Evolutionary conservation across 192 early-diverging fungal species (phyloP).

Genomic region (Umbelopsis ramanniana): DNA sequence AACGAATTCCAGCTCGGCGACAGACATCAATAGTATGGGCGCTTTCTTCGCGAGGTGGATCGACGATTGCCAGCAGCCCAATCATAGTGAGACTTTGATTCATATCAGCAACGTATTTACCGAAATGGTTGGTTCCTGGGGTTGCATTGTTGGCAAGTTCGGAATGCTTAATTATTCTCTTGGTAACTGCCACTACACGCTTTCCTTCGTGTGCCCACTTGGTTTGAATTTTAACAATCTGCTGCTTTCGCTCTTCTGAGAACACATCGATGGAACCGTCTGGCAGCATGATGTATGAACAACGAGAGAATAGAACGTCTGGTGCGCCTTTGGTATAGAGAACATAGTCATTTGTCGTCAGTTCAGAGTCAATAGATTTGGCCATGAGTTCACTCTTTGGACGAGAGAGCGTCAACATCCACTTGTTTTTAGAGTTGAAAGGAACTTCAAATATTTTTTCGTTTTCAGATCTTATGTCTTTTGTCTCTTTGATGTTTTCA

Average conservation of each 20-base stretch:
- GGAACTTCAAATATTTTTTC: conserved; percentile 59
- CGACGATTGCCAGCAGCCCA: conserved; percentile 80
- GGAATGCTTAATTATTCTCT: conserved; percentile 17
- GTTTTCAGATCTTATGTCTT: conserved; percentile 15
- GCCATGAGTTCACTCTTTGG: conserved; percentile 21
- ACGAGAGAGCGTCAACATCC: conserved; percentile 61
- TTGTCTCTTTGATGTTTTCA: conserved; percentile 34
- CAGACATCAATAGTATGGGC: conserved; percentile 62
- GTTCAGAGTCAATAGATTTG: conserved; percentile 6
- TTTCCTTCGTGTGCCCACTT: conserved; percentile 61
- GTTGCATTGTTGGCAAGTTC: conserved; percentile 13
- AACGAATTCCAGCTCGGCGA: conserved; percentile 70
- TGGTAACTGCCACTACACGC: conserved; percentile 57
- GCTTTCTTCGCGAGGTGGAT: conserved; percentile 84
- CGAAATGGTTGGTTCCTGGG: conserved; percentile 26
- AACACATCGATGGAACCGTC: conserved; percentile 53
- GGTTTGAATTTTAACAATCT: conserved; percentile 48
- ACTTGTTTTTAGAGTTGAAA: conserved; percentile 79
- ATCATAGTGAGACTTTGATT: conserved; percentile 64
- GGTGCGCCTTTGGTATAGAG: conserved; percentile 81
- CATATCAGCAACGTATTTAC: conserved; percentile 38
- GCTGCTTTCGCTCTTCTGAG: conserved; percentile 37
- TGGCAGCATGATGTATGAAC: conserved; percentile 40
- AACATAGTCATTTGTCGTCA: conserved; percentile 46
- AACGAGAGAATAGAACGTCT: conserved; percentile 64